A percentile compares a stretch with the other conserved stretches of the same genome.
Conservation (phyloP, 2,329 filamentous ascomycete species). For the Neonectria neomacrospora region DNA sequence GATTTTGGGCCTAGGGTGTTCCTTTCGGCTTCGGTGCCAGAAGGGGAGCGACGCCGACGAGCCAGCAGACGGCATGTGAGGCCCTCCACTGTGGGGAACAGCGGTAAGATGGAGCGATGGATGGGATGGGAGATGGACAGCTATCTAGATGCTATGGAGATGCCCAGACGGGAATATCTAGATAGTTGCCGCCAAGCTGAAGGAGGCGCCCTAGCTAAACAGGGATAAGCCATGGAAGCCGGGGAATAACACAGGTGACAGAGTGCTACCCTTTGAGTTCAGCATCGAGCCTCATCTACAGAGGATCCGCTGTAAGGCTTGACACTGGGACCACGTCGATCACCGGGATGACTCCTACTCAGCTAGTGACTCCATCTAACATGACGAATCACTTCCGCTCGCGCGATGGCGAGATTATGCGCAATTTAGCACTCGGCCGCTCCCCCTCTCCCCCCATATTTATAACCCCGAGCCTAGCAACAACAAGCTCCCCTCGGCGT, state of each 20-base stretch:
- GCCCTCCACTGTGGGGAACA: not conserved
- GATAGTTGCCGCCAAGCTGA: too few species aligned
- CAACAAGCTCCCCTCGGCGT: constrained; percentile 7
- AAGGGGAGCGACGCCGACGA: not conserved
- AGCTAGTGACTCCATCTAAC: not conserved
- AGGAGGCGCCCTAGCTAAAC: not conserved
- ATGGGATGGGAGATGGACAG: too few species aligned
- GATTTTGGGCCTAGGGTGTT: not conserved
- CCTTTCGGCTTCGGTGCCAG: not conserved
- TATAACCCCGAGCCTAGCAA: constrained; percentile 4
- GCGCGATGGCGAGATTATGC: constrained; percentile 16
- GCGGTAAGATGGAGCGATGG: not conserved
- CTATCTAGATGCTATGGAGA: too few species aligned
- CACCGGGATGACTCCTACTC: not conserved
- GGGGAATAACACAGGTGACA: not conserved
- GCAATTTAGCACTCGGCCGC: not conserved
- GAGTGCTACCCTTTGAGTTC: not conserved
- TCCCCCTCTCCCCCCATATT: not conserved
- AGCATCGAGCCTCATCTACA: not conserved
- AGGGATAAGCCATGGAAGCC: not conserved
- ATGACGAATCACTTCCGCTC: not conserved
- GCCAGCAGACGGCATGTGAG: not conserved
- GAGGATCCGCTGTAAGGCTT: not conserved
- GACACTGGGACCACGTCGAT: not conserved
- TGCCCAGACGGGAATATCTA: not conserved